Evolutionary conservation across 768 basidiomycete genomes (phyloP).

Genomic region (Russula sp.): DNA sequence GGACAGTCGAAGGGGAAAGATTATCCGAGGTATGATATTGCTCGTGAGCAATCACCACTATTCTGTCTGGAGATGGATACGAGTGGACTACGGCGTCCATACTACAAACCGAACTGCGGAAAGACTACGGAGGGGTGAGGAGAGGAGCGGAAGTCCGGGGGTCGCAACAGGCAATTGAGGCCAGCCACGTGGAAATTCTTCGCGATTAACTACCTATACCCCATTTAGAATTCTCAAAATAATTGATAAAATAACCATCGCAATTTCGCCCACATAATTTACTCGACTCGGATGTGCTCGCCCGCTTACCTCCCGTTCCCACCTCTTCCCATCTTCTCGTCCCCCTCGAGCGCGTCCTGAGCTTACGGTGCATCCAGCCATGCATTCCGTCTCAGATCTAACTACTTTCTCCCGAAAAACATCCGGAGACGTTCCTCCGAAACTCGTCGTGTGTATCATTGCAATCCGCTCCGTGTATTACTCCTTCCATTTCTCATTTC

Average conservation of each 20-base stretch:
- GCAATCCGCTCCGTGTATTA: neutral
- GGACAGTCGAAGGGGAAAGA: constrained; percentile 60
- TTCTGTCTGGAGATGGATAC: constrained; percentile 44
- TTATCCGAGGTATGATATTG: constrained; percentile 73
- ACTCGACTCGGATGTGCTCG: neutral
- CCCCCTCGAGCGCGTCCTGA: neutral
- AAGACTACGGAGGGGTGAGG: neutral
- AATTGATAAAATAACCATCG: neutral
- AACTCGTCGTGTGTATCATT: constrained; percentile 66
- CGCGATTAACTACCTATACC: neutral
- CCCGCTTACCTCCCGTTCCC: constrained; percentile 6
- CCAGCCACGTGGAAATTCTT: neutral
- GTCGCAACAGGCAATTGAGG: neutral
- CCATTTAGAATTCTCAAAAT: constrained; percentile 4
- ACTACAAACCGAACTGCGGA: constrained; percentile 38
- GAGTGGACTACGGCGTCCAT: constrained; percentile 40
- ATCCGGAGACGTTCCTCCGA: constrained; percentile 81
- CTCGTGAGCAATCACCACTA: constrained; percentile 67
- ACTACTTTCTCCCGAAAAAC: constrained; percentile 84
- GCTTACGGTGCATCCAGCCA: constrained; percentile 30
- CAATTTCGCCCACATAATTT: constrained; percentile 3
- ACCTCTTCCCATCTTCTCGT: neutral
- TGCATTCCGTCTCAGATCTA: constrained; percentile 87
- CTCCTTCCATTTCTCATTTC: constrained; percentile 9
- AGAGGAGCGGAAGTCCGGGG: neutral